Conservation (phyloP, 306 rosid species). For the Glycine latifolia region DNA sequence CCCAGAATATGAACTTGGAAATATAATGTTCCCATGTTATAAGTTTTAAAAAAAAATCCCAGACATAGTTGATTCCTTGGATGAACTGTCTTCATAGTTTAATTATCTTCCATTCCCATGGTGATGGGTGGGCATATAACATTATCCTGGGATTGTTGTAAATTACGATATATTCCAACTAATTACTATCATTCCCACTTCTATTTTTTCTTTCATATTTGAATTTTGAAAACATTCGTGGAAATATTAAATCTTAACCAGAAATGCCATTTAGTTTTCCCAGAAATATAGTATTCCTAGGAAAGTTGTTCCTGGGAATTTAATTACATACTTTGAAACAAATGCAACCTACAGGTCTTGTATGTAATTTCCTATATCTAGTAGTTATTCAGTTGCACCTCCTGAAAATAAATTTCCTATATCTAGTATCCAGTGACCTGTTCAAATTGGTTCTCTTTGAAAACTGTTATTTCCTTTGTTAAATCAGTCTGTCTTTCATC, state of each 20-base stretch:
- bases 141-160: background rate
- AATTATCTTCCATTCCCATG: background rate
- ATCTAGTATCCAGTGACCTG: slow-evolving; percentile 6
- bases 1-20: background rate
- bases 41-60: background rate
- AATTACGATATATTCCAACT: background rate
- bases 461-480: slow-evolving; percentile 25
- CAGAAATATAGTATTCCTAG: background rate
- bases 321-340: background rate
- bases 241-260: background rate
- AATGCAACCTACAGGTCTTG: slow-evolving; percentile 5
- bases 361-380: slow-evolving; percentile 21
- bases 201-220: background rate
- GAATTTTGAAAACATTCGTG: background rate
- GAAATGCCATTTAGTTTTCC: background rate
- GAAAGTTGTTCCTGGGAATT: slow-evolving; percentile 3
- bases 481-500: background rate
- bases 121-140: background rate
- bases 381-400: background rate
- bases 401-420: slow-evolving; percentile 10
- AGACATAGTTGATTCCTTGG: background rate
- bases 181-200: background rate
- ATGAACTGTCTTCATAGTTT: background rate
- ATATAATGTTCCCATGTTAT: background rate
- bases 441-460: slow-evolving; percentile 37